Evolutionary conservation across 148 eudicot genomes (phyloP), one percentile per base, ranked within the genome.

Genomic region (Amaranthus hypochondriacus): DNA sequence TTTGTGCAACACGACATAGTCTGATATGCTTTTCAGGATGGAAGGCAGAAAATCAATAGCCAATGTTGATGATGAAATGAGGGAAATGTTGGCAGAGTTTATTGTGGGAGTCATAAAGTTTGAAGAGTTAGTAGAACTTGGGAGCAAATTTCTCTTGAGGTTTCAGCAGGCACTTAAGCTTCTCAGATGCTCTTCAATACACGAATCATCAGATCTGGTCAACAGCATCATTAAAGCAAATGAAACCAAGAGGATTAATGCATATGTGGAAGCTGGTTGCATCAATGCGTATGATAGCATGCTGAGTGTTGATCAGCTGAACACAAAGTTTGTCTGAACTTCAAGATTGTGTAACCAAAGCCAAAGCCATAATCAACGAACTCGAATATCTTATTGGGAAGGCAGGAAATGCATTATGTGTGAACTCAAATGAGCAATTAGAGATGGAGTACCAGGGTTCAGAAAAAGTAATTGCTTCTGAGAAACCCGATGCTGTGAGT

Each of bases 111-210:
- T 89, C 6, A 58, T 86, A 3, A 84, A 84, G 63, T 76, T 89
- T 71, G 97, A 92, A 58, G 89, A 92, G 56, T 75, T 86, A 58
- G 84, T 77, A 43, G 69, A 77, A 52, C 49, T 53, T 3, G 92
- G 94, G 64, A 74, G 69, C 62, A 81, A 62, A 43, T 81, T 78
- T 4, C 88, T 92, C 6, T 65, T 62, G 18, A 79, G 85, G 56
- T 92, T 89, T 67, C 94, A 81, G 28, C 88, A 85, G 66, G 87
- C 84, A 21, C 84, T 89, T 15, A 84, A 80, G 52, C 81, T 80
- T 69, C 84, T 89, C 48, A 68, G 81, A 14, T 82, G 75, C 57
- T 83, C 88, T 54, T 64, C 89, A 11, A 81, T 82, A n/a, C 56
- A 77, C 5, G 77, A 83, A 62, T 67, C 82, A n/a, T 89, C 92